Percentiles rank a stretch among this genome's conserved stretches.
These are phyloP conservation scores for Colletotrichum sp. DNA, from an alignment of 2,329 filamentous ascomycete species.

Conservation along the genomic window DNA sequence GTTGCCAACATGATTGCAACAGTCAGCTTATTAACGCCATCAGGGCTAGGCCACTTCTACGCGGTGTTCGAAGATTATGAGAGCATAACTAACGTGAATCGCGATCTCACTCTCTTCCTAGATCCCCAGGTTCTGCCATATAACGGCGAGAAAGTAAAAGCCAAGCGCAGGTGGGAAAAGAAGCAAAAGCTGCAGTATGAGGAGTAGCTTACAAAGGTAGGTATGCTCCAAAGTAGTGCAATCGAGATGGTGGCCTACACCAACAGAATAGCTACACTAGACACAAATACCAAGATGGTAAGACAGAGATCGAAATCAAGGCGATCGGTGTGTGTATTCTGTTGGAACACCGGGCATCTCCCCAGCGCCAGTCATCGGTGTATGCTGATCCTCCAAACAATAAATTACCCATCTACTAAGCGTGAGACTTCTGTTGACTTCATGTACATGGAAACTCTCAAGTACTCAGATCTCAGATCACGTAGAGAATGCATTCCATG, in stretches of 20 bases:
- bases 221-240: neutral
- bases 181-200: slow-evolving; percentile 37
- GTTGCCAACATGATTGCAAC: slow-evolving; percentile 57
- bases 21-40: slow-evolving; percentile 55
- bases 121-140: slow-evolving; percentile 53
- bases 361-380: slow-evolving; percentile 15
- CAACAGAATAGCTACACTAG: slow-evolving; percentile 15
- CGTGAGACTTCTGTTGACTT: slow-evolving; percentile 34
- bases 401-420: slow-evolving; percentile 47
- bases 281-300: slow-evolving; percentile 44
- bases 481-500: slow-evolving; percentile 64
- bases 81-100: slow-evolving; percentile 45
- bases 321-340: slow-evolving; percentile 36
- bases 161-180: slow-evolving; percentile 18
- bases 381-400: slow-evolving; percentile 41
- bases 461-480: slow-evolving; percentile 56
- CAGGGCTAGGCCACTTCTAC: slow-evolving; percentile 58
- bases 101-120: slow-evolving; percentile 48
- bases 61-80: slow-evolving; percentile 62
- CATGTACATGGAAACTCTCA: slow-evolving; percentile 47
- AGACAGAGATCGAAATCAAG: slow-evolving; percentile 40
- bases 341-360: slow-evolving; percentile 50
- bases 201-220: slow-evolving; percentile 45
- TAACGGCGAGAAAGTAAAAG: slow-evolving; percentile 42
- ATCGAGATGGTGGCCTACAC: neutral